Evolutionary conservation across 2,329 filamentous ascomycete genomes (phyloP).

Genomic region (Zasmidium citrigriseum): DNA sequence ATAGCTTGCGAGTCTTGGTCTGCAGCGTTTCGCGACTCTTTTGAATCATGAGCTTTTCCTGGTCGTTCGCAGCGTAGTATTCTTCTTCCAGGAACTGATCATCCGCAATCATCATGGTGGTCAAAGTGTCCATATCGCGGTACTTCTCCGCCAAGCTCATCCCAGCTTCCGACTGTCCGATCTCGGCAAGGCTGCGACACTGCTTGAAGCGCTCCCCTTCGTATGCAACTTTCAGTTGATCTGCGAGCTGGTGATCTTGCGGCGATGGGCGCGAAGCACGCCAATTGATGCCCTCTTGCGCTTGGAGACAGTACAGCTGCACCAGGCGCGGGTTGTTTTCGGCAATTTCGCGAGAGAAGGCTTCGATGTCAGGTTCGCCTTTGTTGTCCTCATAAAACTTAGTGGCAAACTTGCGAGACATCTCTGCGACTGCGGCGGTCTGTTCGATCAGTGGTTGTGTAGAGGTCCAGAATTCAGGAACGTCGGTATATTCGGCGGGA

Average conservation of each 20-base stretch:
- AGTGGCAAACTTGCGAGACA: constrained; percentile 43
- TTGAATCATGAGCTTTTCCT: constrained; percentile 30
- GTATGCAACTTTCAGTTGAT: constrained; percentile 46
- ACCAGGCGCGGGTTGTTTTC: constrained; percentile 56
- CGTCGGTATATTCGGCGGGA: constrained; percentile 62
- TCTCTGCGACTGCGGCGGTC: constrained; percentile 38
- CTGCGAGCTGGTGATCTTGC: constrained; percentile 50
- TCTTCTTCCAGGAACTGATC: constrained; percentile 41
- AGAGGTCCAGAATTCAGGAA: constrained; percentile 87
- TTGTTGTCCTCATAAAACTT: constrained; percentile 39
- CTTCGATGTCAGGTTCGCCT: constrained; percentile 29
- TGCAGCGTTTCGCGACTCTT: constrained; percentile 42
- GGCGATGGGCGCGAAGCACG: constrained; percentile 53
- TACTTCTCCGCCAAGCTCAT: constrained; percentile 64
- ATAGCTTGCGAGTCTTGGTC: constrained; percentile 51
- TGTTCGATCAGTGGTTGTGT: constrained; percentile 50
- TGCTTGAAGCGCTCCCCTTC: constrained; percentile 44
- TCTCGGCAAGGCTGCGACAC: constrained; percentile 43
- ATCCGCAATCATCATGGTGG: constrained; percentile 52
- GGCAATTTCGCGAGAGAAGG: constrained; percentile 50
- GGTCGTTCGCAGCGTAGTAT: constrained; percentile 24
- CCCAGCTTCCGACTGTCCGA: constrained; percentile 59
- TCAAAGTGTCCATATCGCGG: constrained; percentile 63
- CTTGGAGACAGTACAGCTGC: constrained; percentile 58
- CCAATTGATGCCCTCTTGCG: constrained; percentile 63